These are phyloP conservation scores for Talaromyces sp. DNA, from an alignment of 2,329 filamentous ascomycete species.

Conservation along the genomic window DNA sequence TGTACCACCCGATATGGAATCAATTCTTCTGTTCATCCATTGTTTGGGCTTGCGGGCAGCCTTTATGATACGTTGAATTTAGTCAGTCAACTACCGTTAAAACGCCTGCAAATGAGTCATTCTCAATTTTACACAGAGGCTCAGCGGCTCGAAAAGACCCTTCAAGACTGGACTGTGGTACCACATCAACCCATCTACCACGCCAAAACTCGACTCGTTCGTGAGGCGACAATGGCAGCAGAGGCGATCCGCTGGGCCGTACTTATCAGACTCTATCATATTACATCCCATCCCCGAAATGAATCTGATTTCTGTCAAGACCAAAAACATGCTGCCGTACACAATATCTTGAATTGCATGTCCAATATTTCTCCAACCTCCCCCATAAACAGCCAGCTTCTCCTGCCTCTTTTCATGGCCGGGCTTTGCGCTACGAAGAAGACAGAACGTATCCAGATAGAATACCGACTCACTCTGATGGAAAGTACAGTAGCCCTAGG, in stretches of 20 bases:
- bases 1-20: neutral
- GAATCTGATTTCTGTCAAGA: neutral
- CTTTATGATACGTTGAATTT: neutral
- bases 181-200: neutral
- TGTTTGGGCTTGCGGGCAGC: neutral
- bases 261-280: neutral
- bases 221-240: neutral
- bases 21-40: neutral
- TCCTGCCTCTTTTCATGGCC: neutral
- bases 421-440: neutral
- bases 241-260: neutral
- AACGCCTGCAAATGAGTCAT: neutral
- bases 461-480: neutral
- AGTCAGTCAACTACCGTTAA: neutral
- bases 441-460: neutral
- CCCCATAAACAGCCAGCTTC: neutral
- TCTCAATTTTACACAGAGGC: neutral
- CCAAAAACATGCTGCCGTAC: neutral
- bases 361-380: neutral
- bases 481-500: neutral
- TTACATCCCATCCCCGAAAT: neutral
- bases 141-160: neutral
- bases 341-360: neutral
- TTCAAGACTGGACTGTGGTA: neutral
- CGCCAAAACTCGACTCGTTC: neutral